A percentile compares a stretch with the other conserved stretches of the same genome.
Evolutionary conservation across 176 grass and related monocot genomes (phyloP).

Genomic region (Cocos nucifera): DNA sequence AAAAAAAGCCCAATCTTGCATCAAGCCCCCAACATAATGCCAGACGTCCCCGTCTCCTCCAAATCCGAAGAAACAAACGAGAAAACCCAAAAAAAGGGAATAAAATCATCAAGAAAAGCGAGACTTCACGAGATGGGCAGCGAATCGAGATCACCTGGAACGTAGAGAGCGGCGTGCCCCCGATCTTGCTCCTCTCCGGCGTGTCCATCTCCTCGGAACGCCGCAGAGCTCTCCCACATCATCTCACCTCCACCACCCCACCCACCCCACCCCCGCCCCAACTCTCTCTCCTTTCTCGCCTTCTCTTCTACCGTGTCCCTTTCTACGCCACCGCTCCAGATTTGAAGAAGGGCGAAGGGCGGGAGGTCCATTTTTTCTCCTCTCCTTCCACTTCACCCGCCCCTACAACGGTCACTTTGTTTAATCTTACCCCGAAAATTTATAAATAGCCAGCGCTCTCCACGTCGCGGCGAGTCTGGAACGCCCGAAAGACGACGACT

Average conservation of each 20-base stretch:
- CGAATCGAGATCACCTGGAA: slow-evolving; percentile 25
- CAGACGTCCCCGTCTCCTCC: background rate
- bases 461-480: background rate
- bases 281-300: slow-evolving; percentile 12
- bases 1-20: background rate
- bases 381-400: background rate
- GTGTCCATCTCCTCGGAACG: slow-evolving; percentile 55
- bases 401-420: background rate
- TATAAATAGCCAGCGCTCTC: background rate
- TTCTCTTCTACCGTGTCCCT: slow-evolving; percentile 13
- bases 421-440: background rate
- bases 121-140: background rate
- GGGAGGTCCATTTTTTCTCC: slow-evolving; percentile 10
- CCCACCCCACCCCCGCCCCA: too few relatives aligned
- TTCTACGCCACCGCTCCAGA: slow-evolving; percentile 11
- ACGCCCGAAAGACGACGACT: background rate
- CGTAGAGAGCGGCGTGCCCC: slow-evolving; percentile 18
- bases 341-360: slow-evolving; percentile 35
- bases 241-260: background rate
- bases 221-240: slow-evolving; percentile 18
- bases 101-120: background rate
- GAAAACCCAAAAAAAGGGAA: background rate
- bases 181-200: slow-evolving; percentile 41
- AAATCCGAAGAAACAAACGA: background rate
- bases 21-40: background rate